Evolutionary conservation across 345 rosid species (phyloP), one percentile per base, ranked within the genome.

Genomic region (Bruguiera sexangula): DNA sequence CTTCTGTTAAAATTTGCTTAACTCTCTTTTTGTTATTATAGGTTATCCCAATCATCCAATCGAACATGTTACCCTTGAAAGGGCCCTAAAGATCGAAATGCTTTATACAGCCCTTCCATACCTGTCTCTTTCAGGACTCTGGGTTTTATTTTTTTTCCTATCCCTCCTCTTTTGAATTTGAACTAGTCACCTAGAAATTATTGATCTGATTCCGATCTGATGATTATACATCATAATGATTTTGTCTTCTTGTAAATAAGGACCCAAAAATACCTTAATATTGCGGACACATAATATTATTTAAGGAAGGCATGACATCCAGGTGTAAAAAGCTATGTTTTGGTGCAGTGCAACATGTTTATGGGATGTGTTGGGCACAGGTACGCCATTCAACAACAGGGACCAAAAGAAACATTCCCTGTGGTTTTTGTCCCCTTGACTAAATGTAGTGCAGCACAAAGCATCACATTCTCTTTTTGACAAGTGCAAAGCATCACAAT

Each of bases 381-480:
- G 73, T 67, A 63, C 65, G 79, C 78, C 76, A 75, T 73, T 31
- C 60, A 55, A 63, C 30, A 70, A 22, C 59, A 51, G 78, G 78
- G 85, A 82, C 73, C 83, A 76, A 54, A 70, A 73, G 50, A 43
- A 43, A 82, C 88, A 85, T 75, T 84, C 65, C 65, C 80, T 79
- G 79, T 70, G 50, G 22, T 15, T 56, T 63, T 34, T 82, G 86
- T 85, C 85, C 81, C 84, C 80, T 82, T 79, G 83, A 73, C 77
- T 65, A 50, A 7, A 22, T 34, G 2, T 52, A 5, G 13, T 24
- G 60, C 20, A n/a, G 29, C 7, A 26, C 43, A 51, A 31, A 65
- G 29, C 46, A 67, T 50, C 53, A 0, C n/a, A 26, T 39, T 10
- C 16, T 39, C 16, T 39, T 39, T 39, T 39, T 39, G 48, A 3